Conservation (phyloP, 768 basidiomycete species). For the Boletus eberwhitei region DNA sequence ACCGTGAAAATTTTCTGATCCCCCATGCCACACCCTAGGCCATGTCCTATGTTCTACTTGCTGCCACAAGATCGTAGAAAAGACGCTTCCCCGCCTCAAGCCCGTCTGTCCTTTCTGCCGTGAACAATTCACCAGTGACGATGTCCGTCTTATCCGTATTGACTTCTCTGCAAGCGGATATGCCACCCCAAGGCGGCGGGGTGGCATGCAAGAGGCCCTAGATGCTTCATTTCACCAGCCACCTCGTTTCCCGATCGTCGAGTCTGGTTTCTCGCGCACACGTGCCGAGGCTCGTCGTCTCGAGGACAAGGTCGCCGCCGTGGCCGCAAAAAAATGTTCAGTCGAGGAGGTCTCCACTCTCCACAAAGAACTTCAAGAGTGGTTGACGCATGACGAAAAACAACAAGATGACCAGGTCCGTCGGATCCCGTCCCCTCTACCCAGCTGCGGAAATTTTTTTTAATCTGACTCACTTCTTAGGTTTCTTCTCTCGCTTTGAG, state of each 20-base stretch:
- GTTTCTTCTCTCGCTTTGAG: slow-evolving; percentile 69
- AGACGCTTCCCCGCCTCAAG: slow-evolving; percentile 64
- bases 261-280: slow-evolving; percentile 38
- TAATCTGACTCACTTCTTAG: slow-evolving; percentile 35
- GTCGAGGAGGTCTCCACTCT: slow-evolving; percentile 80
- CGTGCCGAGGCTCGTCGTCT: slow-evolving; percentile 61
- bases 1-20: slow-evolving; percentile 24
- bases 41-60: slow-evolving; percentile 78
- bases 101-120: slow-evolving; percentile 86
- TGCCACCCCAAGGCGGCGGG: slow-evolving; percentile 60
- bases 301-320: slow-evolving; percentile 74
- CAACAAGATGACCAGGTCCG: slow-evolving; percentile 56
- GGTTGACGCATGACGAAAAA: slow-evolving; percentile 61
- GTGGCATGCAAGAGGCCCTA: slow-evolving; percentile 45
- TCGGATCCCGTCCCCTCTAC: slow-evolving; percentile 28
- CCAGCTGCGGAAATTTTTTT: slow-evolving; percentile 1
- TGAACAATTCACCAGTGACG: slow-evolving; percentile 63
- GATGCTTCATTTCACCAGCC: slow-evolving; percentile 41
- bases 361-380: slow-evolving; percentile 76
- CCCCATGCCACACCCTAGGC: slow-evolving; percentile 40
- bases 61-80: slow-evolving; percentile 78
- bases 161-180: slow-evolving; percentile 70
- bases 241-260: slow-evolving; percentile 46
- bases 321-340: slow-evolving; percentile 82
- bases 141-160: slow-evolving; percentile 73